Percentiles rank a stretch among this genome's conserved stretches.
Conservation (phyloP, 2,329 filamentous ascomycete genomes). For the Hymenoscyphus repandus region DNA sequence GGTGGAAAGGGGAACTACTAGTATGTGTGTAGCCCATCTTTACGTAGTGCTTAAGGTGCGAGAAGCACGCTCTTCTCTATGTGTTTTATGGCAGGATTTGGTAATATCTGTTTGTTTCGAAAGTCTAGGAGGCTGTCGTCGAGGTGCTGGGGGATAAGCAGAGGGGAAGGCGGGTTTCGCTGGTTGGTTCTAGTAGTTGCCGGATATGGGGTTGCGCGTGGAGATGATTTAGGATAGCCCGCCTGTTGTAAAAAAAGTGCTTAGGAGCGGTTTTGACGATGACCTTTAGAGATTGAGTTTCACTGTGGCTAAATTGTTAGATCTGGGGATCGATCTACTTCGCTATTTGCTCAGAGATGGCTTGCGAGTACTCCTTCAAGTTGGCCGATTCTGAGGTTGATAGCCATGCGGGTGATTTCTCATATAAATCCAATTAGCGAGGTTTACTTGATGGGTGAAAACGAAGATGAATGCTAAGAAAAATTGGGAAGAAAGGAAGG, state of each 20-base stretch:
- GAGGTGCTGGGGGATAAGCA: constrained; percentile 21
- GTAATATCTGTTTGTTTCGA: constrained; percentile 16
- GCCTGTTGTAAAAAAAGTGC: constrained; percentile 22
- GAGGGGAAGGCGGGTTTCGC: constrained; percentile 20
- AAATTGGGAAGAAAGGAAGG: too few relatives aligned
- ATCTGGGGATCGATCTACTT: constrained; percentile 17
- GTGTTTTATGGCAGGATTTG: constrained; percentile 18
- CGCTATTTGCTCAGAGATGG: constrained; percentile 16
- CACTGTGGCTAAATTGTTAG: constrained; percentile 15
- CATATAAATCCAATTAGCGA: too few relatives aligned
- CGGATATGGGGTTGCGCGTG: constrained; percentile 16
- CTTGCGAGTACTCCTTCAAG: constrained; percentile 21
- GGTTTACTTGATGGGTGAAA: too few relatives aligned
- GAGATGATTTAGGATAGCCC: constrained; percentile 22
- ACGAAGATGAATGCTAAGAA: too few relatives aligned
- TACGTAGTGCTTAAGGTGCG: constrained; percentile 21
- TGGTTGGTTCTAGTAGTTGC: constrained; percentile 21
- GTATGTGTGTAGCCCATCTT: constrained; percentile 24
- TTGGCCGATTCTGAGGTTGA: constrained; percentile 22
- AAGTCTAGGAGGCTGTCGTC: constrained; percentile 22
- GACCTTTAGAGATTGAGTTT: constrained; percentile 18
- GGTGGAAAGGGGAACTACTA: constrained; percentile 15
- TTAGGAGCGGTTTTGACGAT: constrained; percentile 22
- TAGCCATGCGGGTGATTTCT: too few relatives aligned
- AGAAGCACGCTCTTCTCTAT: constrained; percentile 21